Conservation (phyloP, 345 rosid species). For the thale cress (Arabidopsis thaliana) region DNA sequence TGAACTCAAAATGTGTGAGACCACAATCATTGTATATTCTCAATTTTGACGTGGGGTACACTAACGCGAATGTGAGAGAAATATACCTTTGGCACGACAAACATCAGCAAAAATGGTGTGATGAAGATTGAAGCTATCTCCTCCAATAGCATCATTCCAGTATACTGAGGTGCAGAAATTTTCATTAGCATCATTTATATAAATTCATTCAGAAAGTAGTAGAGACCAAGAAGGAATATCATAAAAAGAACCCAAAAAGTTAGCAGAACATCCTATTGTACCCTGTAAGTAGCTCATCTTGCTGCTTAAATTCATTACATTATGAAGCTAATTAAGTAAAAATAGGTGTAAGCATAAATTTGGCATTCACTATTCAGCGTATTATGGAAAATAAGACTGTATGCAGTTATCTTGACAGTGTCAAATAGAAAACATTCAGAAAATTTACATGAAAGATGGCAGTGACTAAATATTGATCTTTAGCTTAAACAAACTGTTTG, state of each 20-base stretch:
- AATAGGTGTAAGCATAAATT: neutral
- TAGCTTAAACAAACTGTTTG: neutral
- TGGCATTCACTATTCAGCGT: neutral
- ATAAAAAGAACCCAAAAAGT: neutral
- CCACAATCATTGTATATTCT: conserved; percentile 2
- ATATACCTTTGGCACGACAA: conserved; percentile 85
- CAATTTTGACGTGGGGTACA: conserved; percentile 11
- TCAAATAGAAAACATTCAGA: conserved; percentile 9
- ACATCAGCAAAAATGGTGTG: conserved; percentile 86
- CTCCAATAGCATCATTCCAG: conserved; percentile 96
- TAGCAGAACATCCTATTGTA: neutral
- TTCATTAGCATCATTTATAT: neutral
- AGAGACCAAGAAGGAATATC: neutral
- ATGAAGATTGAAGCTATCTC: conserved; percentile 98
- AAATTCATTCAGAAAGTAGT: neutral
- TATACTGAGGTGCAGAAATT: conserved; percentile 63
- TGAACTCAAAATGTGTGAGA: conserved; percentile 29
- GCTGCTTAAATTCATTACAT: neutral
- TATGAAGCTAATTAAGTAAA: neutral
- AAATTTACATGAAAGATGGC: neutral
- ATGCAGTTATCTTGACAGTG: neutral
- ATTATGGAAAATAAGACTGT: neutral
- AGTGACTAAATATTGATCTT: neutral
- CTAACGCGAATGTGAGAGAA: neutral
- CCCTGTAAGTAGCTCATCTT: neutral